Evolutionary conservation across 257 asterid species (phyloP).

Genomic region (Nicotiana sylvestris): DNA sequence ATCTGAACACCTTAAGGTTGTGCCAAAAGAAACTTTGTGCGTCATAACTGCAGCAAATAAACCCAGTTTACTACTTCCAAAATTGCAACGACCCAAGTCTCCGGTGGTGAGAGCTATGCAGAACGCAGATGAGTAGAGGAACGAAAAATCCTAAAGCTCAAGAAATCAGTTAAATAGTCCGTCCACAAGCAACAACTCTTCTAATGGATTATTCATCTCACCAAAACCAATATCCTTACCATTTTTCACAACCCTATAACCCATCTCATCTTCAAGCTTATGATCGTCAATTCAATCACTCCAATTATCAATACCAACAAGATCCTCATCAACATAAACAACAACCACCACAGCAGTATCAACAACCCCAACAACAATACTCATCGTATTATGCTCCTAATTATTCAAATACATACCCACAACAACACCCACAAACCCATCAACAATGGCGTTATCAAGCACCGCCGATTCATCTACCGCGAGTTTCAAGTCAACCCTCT

Average conservation of each 20-base stretch:
- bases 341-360: background rate
- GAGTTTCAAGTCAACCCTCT: constrained; percentile 5
- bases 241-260: background rate
- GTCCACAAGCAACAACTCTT: background rate
- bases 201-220: background rate
- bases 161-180: background rate
- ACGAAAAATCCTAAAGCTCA: background rate
- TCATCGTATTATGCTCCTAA: background rate
- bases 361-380: background rate
- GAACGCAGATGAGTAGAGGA: background rate
- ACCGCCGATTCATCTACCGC: background rate
- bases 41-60: background rate
- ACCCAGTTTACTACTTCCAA: background rate
- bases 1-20: no score
- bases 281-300: background rate
- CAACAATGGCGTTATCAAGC: background rate
- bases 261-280: background rate
- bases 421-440: background rate
- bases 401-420: background rate
- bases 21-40: no score
- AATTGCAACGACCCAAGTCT: no score
- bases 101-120: no score
- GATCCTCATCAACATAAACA: background rate
- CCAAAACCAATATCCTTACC: background rate
- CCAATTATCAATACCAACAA: background rate